Evolutionary conservation across 768 basidiomycete species (phyloP).

Genomic region (Mycena olivaceomarginata): DNA sequence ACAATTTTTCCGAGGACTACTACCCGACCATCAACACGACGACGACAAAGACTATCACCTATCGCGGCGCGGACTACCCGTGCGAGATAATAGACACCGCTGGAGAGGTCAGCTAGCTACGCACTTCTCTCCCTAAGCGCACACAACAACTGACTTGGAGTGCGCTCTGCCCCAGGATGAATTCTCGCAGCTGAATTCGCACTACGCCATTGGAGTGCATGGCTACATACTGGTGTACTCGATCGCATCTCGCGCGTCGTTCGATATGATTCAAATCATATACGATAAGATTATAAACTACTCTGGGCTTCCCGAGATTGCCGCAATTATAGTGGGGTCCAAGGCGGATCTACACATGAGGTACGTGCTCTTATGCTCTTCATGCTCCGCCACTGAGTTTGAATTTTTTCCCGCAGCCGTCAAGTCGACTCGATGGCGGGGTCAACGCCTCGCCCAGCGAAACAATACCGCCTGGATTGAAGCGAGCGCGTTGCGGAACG

Average conservation of each 20-base stretch:
- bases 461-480: constrained; percentile 90
- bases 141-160: neutral
- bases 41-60: constrained; percentile 88
- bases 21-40: constrained; percentile 97
- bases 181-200: constrained; percentile 93
- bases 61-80: constrained; percentile 93
- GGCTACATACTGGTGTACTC: constrained; percentile 98
- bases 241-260: constrained; percentile 90
- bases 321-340: constrained; percentile 95
- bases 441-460: constrained; percentile 81
- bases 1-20: constrained; percentile 93
- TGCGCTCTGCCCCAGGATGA: constrained; percentile 79
- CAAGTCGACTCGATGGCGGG: constrained; percentile 87
- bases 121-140: constrained; percentile 24
- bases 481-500: constrained; percentile 90
- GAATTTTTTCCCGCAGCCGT: constrained; percentile 65
- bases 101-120: constrained; percentile 82
- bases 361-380: constrained; percentile 63
- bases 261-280: constrained; percentile 95
- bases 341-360: constrained; percentile 89
- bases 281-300: constrained; percentile 95
- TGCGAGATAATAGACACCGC: constrained; percentile 99
- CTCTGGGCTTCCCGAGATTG: constrained; percentile 88
- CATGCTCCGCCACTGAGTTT: constrained; percentile 35
- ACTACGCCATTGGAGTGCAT: constrained; percentile 97